phyloP scores from a whole-genome alignment of 2,329 filamentous ascomycete species.

The Scolecobasidium constrictum region DNA sequence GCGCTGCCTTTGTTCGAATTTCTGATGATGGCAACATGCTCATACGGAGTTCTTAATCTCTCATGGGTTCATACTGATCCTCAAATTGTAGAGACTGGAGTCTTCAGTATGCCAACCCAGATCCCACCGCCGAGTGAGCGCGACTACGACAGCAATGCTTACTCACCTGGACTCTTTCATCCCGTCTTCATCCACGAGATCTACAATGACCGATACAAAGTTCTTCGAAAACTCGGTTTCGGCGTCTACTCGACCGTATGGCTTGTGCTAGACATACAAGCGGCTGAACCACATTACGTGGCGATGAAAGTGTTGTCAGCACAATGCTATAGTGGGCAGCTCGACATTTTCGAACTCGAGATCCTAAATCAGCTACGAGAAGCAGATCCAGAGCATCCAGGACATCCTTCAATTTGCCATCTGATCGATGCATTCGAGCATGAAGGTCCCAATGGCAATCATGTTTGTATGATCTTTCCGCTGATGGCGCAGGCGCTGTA shows the following conservation, averaged over 20 bases:
- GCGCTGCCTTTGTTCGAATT: too few relatives aligned
- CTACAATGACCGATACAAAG: constrained; percentile 27
- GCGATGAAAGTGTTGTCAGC: background rate
- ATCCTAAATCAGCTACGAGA: background rate
- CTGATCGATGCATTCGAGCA: constrained; percentile 16
- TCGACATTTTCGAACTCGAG: background rate
- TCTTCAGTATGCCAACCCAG: too few relatives aligned
- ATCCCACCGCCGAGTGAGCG: too few relatives aligned
- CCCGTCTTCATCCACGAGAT: constrained; percentile 28
- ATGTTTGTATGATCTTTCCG: constrained; percentile 17
- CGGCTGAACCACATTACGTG: constrained; percentile 15
- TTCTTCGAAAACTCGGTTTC: constrained; percentile 4
- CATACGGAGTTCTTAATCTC: too few relatives aligned
- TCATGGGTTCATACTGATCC: too few relatives aligned
- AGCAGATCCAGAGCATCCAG: constrained; percentile 12
- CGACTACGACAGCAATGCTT: too few relatives aligned
- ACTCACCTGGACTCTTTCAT: constrained; percentile 20
- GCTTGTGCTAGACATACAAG: constrained; percentile 11
- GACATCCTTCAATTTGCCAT: constrained; percentile 13
- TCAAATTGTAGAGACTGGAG: too few relatives aligned
- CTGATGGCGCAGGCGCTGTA: constrained; percentile 17
- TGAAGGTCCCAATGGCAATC: constrained; percentile 11
- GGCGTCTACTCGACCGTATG: constrained; percentile 1
- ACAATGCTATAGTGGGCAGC: background rate
- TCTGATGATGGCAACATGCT: too few relatives aligned